Conservation (phyloP, 106 monocot species). For the Amphibolis antarctica region DNA sequence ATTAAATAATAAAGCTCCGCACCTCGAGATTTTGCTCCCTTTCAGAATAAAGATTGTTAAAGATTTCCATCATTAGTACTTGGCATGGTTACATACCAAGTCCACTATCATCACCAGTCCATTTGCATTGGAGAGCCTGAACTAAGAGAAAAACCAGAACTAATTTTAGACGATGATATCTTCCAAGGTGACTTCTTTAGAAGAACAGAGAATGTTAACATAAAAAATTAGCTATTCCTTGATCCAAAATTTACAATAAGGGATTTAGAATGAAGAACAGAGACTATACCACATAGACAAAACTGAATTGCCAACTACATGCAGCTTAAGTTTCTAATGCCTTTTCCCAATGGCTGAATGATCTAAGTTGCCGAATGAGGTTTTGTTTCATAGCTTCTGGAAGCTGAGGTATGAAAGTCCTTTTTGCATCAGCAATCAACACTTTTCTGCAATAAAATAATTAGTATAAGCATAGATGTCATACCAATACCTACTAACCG, state of each 20-base stretch:
- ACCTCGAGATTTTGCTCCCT: slow-evolving; percentile 13
- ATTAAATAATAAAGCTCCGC: slow-evolving; percentile 6
- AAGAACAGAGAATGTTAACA: background rate
- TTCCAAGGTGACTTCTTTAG: background rate
- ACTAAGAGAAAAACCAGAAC: slow-evolving; percentile 1
- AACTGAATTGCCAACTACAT: too few relatives aligned
- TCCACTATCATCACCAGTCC: slow-evolving; percentile 12
- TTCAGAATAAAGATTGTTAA: slow-evolving; percentile 5
- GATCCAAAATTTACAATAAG: background rate
- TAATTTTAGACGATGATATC: background rate
- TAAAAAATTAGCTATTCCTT: slow-evolving; percentile 1
- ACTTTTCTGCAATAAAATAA: slow-evolving; percentile 28
- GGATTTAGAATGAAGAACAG: background rate
- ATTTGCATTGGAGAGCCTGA: background rate
- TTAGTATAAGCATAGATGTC: background rate
- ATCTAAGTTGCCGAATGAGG: slow-evolving; percentile 26
- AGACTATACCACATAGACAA: too few relatives aligned
- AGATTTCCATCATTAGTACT: slow-evolving; percentile 5
- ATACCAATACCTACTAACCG: too few relatives aligned
- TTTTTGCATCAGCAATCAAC: slow-evolving; percentile 30
- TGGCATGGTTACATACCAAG: slow-evolving; percentile 13
- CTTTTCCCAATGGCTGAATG: slow-evolving; percentile 32
- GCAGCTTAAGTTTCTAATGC: slow-evolving; percentile 29
- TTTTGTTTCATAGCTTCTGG: slow-evolving; percentile 45
- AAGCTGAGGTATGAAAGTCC: slow-evolving; percentile 34